Base-by-base conservation (phyloP, 176 grass and related monocot species). In the Leersia perrieri region DNA sequence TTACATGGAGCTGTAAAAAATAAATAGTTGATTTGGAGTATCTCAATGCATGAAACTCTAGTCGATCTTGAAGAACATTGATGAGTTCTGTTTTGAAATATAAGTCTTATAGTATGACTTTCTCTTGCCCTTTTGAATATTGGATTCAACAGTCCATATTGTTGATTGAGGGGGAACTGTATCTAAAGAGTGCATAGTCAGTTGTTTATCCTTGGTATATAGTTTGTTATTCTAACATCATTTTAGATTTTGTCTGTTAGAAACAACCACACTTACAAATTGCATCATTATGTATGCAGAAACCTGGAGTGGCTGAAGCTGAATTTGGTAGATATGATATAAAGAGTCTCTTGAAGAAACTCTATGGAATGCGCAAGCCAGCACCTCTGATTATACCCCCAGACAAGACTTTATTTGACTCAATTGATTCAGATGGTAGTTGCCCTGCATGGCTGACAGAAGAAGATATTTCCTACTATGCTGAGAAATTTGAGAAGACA, bases 371-470 rank as follows among this genome's bases (percentile, higher is more conserved):
- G 67, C 86, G 86, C 82, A 89, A 93, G 49, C 84, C 95, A 79
- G 66, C 30, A 72, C 70, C 88, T 60, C 55, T 79, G 68, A 75
- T 98, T 83, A 23, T 98, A 53, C 33, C 84, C 7, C 94, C 92
- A 81, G 92, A 89, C 18, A 94, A 87, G 86, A 88, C 86, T 40
- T 91, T 98, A 86, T 89, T 86, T 63, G 92, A 91, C 33, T 91
- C 88, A 8, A 14, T 74, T 76, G 67, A 89, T 74, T 91, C 90
- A 28, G 84, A 74, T 53, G 88, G 78, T 9, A 81, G 82, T 72
- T 93, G 91, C 58, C 92, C 95, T 68, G 7, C 86, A 70, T 95
- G 95, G 95, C 62, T 98, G 29, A 84, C 95, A 45, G 92, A 94
- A 73, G 90, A 93, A 73, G 95, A 98, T 78, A 73, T 98, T 83